A percentile compares a stretch with the other conserved stretches of the same genome.
Conservation (phyloP, 2,329 filamentous ascomycete genomes). For the Diatrype stigma region DNA sequence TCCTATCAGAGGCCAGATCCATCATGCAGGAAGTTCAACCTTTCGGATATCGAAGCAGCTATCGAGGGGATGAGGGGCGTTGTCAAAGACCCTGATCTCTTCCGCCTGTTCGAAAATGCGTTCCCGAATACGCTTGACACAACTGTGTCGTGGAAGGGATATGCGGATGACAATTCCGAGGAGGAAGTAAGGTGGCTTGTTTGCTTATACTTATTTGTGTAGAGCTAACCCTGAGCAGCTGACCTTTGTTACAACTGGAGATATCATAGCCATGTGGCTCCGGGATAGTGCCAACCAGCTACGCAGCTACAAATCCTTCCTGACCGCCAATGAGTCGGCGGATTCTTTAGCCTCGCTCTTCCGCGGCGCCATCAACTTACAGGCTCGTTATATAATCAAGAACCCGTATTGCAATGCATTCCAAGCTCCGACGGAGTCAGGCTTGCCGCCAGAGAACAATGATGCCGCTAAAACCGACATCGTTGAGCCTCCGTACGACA, state of each 20-base stretch:
- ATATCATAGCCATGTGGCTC: slow-evolving; percentile 92
- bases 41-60: slow-evolving; percentile 69
- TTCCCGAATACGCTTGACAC: slow-evolving; percentile 75
- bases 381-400: slow-evolving; percentile 64
- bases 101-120: slow-evolving; percentile 65
- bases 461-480: slow-evolving; percentile 56
- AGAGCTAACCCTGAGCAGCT: slow-evolving; percentile 53
- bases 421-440: slow-evolving; percentile 76
- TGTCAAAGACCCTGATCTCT: slow-evolving; percentile 73
- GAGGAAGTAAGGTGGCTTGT: slow-evolving; percentile 57
- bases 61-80: slow-evolving; percentile 65
- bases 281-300: slow-evolving; percentile 82
- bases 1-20: slow-evolving; percentile 74
- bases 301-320: slow-evolving; percentile 65
- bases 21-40: slow-evolving; percentile 77
- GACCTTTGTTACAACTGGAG: slow-evolving; percentile 78
- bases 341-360: slow-evolving; percentile 64
- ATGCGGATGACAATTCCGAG: slow-evolving; percentile 48
- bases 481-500: slow-evolving; percentile 60
- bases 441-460: slow-evolving; percentile 55
- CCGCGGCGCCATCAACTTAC: slow-evolving; percentile 72
- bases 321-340: slow-evolving; percentile 47
- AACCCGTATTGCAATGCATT: slow-evolving; percentile 92
- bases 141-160: slow-evolving; percentile 65
- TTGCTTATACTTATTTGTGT: slow-evolving; percentile 42